Evolutionary conservation across 2,329 filamentous ascomycete species (phyloP), one percentile per base, ranked within the genome.

Genomic region (Penicillium sp.): DNA sequence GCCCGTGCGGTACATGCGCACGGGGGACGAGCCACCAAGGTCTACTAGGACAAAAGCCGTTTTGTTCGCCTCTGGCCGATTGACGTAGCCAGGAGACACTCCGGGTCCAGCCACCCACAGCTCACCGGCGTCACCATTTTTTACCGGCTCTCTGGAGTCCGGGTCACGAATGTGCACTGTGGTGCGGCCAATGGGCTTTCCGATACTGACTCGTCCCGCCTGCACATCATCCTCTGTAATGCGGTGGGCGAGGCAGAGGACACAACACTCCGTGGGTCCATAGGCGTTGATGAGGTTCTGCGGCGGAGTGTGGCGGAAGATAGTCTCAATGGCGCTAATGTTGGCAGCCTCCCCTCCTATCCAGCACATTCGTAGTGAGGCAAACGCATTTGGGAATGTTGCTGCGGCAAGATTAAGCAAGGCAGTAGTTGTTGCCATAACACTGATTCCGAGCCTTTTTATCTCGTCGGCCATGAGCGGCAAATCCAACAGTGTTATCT

Each of bases 1-100:
- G 5, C 91, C 91, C 16, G 87, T 92, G 11, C 88, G 77, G 73
- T 96, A 96, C 25, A 26, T 26, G 6, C 25, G 25, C 25, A 26
- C 25, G 25, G 25, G 25, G 31, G 16, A 33, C 14, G 12, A 7
- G 16, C 6, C 25, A 26, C 25, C 25, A 6, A 26, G 25, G 6
- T 26, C 25, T 6, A 26, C 25, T 26, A 26, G 25, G 5, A 33
- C 31, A 5, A 33, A 33, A 33, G 14, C 31, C 14, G 31, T 14
- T 12, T 33, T 5, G 14, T 33, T 16, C 31, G 14, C 16, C 14
- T 33, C 31, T 5, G 31, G 12, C 7, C 31, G 31, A 33, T 73
- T 82, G 0, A 87, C 31, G 12, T 33, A 33, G 12, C 31, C 31
- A 33, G 31, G 31, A 33, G 90, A 88, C 19, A 95, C 78, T 46